These are phyloP conservation scores for Wickerhamiella lipophila DNA, from an alignment of 805 yeast genomes.

Conservation along the genomic window DNA sequence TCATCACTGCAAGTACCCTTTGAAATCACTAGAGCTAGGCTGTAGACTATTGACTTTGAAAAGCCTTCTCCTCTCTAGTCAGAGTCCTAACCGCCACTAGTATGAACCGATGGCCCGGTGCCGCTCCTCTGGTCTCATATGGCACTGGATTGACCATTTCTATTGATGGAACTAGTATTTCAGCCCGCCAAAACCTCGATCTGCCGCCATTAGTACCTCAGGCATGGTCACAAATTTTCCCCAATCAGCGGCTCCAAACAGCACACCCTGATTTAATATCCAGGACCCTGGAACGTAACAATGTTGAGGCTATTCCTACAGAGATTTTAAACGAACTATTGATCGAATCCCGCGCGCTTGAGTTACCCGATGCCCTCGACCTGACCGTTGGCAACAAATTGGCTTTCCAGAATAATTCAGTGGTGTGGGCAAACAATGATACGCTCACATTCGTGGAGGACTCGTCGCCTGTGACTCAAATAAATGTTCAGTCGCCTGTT, in stretches of 20 bases:
- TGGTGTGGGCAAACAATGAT: constrained; percentile 16
- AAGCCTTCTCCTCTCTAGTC: not conserved
- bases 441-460: constrained; percentile 2
- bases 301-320: not conserved
- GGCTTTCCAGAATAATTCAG: not conserved
- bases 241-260: not conserved
- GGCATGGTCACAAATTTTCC: not conserved
- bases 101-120: constrained; percentile 10
- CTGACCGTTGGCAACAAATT: constrained; percentile 14
- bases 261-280: not conserved
- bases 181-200: not conserved
- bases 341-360: not conserved
- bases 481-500: constrained; percentile 16
- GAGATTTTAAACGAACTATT: not conserved
- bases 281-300: not conserved
- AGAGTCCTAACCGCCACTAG: not conserved
- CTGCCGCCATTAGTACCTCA: not conserved
- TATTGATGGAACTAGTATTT: not conserved
- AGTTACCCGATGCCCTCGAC: constrained; percentile 11
- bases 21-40: not conserved
- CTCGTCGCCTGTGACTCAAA: not conserved
- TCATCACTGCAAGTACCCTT: no score
- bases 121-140: constrained; percentile 2
- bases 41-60: not conserved
- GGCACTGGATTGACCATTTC: not conserved